These are phyloP conservation scores for Geotrichum histeridarum DNA, from an alignment of 1,139 yeast genomes.

Conservation along the genomic window DNA sequence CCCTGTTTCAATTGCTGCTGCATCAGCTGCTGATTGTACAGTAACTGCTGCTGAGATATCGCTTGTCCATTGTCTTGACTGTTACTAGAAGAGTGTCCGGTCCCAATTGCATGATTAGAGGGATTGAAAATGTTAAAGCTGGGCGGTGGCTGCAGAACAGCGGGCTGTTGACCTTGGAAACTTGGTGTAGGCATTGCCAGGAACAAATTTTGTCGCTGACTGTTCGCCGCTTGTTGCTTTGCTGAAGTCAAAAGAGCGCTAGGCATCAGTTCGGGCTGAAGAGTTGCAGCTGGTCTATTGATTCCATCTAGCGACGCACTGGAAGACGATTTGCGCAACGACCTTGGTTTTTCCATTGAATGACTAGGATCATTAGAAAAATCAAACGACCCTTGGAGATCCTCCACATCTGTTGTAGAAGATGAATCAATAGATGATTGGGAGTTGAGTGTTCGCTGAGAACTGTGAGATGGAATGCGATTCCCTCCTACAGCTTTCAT, in stretches of 20 bases:
- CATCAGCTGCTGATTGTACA: constrained; percentile 16
- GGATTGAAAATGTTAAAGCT: not conserved
- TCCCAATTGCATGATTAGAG: not conserved
- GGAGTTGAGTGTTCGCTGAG: constrained; percentile 1
- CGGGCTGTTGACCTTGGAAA: not conserved
- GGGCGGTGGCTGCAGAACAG: not conserved
- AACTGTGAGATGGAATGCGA: not conserved
- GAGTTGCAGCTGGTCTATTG: not conserved
- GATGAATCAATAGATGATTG: constrained; percentile 9
- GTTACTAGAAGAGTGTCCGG: not conserved
- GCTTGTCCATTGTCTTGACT: not conserved
- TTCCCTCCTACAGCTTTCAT: not conserved
- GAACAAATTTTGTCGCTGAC: not conserved
- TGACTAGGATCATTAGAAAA: not conserved
- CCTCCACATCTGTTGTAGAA: constrained; percentile 8
- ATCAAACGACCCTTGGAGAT: constrained; percentile 9
- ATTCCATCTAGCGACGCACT: not conserved
- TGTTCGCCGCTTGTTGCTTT: not conserved
- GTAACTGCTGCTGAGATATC: constrained; percentile 11
- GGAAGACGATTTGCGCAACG: not conserved
- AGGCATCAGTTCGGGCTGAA: not conserved
- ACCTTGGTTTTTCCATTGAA: not conserved
- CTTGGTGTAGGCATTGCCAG: constrained; percentile 8
- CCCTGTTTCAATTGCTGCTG: constrained; percentile 17
- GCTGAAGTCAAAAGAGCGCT: not conserved